phyloP scores from a whole-genome alignment of 805 yeast genomes.

The Isabelozyma rhagii region DNA sequence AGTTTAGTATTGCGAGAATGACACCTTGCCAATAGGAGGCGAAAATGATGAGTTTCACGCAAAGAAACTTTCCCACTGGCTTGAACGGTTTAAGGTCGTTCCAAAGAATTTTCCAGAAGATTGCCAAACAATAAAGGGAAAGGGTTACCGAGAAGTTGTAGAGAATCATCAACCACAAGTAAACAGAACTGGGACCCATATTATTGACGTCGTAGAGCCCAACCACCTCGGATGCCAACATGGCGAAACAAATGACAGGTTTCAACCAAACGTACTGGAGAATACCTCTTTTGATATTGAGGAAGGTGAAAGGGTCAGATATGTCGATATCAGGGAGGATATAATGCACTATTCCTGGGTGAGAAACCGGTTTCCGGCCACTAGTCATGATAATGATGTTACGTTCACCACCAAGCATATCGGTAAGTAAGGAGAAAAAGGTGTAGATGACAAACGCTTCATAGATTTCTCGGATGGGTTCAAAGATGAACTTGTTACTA shows the following conservation, averaged over 20 bases:
- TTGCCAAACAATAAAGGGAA: slow-evolving; percentile 79
- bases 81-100: slow-evolving; percentile 71
- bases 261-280: slow-evolving; percentile 95
- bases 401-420: slow-evolving; percentile 89
- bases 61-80: slow-evolving; percentile 89
- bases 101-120: slow-evolving; percentile 91
- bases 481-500: slow-evolving; percentile 47
- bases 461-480: slow-evolving; percentile 82
- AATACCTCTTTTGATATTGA: slow-evolving; percentile 77
- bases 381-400: slow-evolving; percentile 69
- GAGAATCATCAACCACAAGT: slow-evolving; percentile 61
- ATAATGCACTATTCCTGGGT: slow-evolving; percentile 56
- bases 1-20: slow-evolving; percentile 50
- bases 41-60: slow-evolving; percentile 90
- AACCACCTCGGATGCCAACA: slow-evolving; percentile 43
- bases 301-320: slow-evolving; percentile 78
- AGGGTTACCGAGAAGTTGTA: slow-evolving; percentile 80
- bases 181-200: slow-evolving; percentile 46
- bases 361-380: slow-evolving; percentile 68
- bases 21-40: slow-evolving; percentile 98
- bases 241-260: slow-evolving; percentile 69
- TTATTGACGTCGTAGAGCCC: slow-evolving; percentile 52
- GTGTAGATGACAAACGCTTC: slow-evolving; percentile 96
- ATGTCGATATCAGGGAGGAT: slow-evolving; percentile 65
- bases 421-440: slow-evolving; percentile 78